Evolutionary conservation across 805 yeast species (phyloP).

Genomic region (Zygosaccharomyces pseudorouxii): DNA sequence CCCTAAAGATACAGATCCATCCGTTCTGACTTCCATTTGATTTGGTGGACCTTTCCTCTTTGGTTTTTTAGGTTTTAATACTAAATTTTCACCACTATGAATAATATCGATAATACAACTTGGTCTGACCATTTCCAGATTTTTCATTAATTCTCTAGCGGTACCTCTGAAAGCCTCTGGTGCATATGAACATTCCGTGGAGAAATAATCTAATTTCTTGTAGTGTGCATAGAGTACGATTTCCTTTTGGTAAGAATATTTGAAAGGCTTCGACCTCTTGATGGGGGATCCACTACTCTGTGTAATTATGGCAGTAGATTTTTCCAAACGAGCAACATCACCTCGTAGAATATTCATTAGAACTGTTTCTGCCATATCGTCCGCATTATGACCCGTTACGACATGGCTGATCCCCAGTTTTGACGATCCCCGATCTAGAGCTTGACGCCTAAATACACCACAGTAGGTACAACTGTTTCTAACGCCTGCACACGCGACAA

Average conservation of each 20-base stretch:
- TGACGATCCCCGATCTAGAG: conserved; percentile 92
- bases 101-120: conserved; percentile 92
- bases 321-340: conserved; percentile 89
- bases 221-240: conserved; percentile 96
- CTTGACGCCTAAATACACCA: conserved; percentile 95
- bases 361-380: conserved; percentile 98
- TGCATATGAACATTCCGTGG: conserved; percentile 96
- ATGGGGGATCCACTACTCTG: conserved; percentile 81
- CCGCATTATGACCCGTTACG: conserved; percentile 98
- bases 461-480: conserved; percentile 96
- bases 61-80: conserved; percentile 53
- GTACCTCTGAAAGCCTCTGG: conserved; percentile 99
- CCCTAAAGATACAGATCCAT: conserved; percentile 56
- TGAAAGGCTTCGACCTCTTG: conserved; percentile 91
- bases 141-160: conserved; percentile 86
- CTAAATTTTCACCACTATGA: conserved; percentile 85
- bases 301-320: conserved; percentile 82
- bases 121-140: conserved; percentile 84
- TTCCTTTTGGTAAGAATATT: conserved; percentile 94
- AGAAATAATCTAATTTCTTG: conserved; percentile 88
- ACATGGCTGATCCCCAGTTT: conserved; percentile 81
- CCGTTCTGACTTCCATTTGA: conserved; percentile 51
- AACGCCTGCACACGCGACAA: conserved; percentile 90
- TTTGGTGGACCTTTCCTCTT: conserved; percentile 32
- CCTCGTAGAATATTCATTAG: conserved; percentile 92